Evolutionary conservation across 305 asterid genomes (phyloP).

Genomic region (Fraxinus angustifolia): DNA sequence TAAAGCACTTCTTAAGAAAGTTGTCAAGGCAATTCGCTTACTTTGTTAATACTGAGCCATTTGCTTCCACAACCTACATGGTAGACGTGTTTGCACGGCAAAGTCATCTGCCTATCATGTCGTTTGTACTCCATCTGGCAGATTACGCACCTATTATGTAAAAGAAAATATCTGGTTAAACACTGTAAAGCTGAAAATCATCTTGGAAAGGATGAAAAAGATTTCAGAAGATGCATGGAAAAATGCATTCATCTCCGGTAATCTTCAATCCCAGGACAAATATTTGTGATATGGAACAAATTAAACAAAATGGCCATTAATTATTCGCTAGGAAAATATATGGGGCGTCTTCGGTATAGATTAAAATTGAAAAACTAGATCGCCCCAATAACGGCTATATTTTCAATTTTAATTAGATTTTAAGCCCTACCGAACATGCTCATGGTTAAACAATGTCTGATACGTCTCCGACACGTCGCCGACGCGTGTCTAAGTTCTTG

Average conservation of each 20-base stretch:
- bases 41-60: constrained; percentile 91
- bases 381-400: too few relatives aligned
- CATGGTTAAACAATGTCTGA: too few relatives aligned
- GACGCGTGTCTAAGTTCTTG: too few relatives aligned
- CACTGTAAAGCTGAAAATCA: neutral
- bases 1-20: neutral
- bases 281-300: neutral
- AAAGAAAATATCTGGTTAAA: neutral
- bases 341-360: too few relatives aligned
- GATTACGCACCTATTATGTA: constrained; percentile 67
- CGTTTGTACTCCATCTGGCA: constrained; percentile 97
- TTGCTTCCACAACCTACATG: constrained; percentile 74
- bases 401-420: too few relatives aligned
- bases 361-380: too few relatives aligned
- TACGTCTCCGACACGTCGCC: too few relatives aligned
- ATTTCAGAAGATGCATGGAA: neutral
- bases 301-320: neutral
- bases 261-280: neutral
- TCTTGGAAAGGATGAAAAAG: constrained; percentile 2
- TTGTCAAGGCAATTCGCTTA: constrained; percentile 30
- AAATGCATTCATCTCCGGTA: neutral
- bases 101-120: constrained; percentile 64
- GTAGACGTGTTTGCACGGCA: constrained; percentile 86
- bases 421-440: too few relatives aligned
- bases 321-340: neutral